Conservation (phyloP, 768 basidiomycete species). For the Mycena olivaceomarginata region DNA sequence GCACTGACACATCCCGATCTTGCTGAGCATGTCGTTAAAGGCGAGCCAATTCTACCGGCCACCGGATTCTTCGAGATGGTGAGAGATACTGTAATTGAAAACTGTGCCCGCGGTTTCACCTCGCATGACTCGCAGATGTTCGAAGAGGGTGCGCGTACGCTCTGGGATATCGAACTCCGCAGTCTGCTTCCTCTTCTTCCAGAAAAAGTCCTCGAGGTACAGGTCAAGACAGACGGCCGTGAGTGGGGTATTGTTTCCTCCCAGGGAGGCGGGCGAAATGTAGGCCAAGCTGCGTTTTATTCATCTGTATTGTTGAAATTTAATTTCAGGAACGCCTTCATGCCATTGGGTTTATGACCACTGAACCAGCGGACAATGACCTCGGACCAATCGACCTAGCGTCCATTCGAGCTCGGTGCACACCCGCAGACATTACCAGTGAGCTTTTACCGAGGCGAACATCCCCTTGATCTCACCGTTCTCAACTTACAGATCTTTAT, state of each 20-base stretch:
- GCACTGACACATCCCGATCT: slow-evolving; percentile 56
- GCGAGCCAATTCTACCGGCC: slow-evolving; percentile 64
- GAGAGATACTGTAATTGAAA: slow-evolving; percentile 10
- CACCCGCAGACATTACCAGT: slow-evolving; percentile 31
- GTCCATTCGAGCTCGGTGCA: slow-evolving; percentile 25
- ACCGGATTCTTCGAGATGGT: slow-evolving; percentile 61
- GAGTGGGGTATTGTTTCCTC: slow-evolving; percentile 33
- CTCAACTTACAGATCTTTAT: slow-evolving; percentile 44
- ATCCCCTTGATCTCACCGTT: neutral
- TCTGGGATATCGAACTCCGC: slow-evolving; percentile 50
- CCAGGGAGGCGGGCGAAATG: slow-evolving; percentile 19
- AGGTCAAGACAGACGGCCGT: slow-evolving; percentile 44
- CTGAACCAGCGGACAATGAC: slow-evolving; percentile 25
- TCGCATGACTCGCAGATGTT: slow-evolving; percentile 45
- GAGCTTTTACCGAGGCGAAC: neutral
- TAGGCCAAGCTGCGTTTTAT: neutral
- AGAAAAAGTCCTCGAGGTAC: slow-evolving; percentile 43
- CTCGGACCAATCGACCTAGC: slow-evolving; percentile 22
- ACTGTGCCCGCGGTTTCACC: slow-evolving; percentile 13
- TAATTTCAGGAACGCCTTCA: slow-evolving; percentile 33
- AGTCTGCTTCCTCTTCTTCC: slow-evolving; percentile 49
- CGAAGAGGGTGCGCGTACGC: slow-evolving; percentile 38
- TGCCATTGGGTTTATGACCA: slow-evolving; percentile 42
- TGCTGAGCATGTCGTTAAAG: slow-evolving; percentile 62
- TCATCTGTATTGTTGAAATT: neutral